These are phyloP conservation scores for Nidularia pulvinata DNA, from an alignment of 768 basidiomycete genomes.

Conservation along the genomic window DNA sequence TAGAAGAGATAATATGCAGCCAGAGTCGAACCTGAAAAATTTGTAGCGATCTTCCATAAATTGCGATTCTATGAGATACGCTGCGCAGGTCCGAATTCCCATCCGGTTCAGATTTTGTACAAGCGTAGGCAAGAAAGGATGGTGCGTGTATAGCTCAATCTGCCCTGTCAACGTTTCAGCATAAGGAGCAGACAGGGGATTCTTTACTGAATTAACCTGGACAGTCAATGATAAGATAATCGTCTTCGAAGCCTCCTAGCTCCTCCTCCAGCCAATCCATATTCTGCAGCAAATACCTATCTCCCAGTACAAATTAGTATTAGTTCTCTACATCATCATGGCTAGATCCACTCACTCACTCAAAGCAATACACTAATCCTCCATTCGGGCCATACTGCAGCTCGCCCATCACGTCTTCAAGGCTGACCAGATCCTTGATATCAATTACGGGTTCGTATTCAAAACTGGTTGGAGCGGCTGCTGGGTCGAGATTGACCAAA, in stretches of 20 bases:
- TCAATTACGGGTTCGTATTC: slow-evolving; percentile 94
- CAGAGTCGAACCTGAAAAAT: slow-evolving; percentile 75
- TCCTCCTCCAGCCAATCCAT: slow-evolving; percentile 99
- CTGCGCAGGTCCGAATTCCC: slow-evolving; percentile 85
- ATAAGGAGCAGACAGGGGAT: neutral
- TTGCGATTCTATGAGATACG: slow-evolving; percentile 95
- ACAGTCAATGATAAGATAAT: slow-evolving; percentile 93
- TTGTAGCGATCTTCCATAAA: slow-evolving; percentile 99
- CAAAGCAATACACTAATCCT: slow-evolving; percentile 97
- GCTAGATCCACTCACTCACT: slow-evolving; percentile 75
- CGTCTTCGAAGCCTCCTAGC: slow-evolving; percentile 92
- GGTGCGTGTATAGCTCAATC: slow-evolving; percentile 98
- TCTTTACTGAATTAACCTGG: slow-evolving; percentile 56
- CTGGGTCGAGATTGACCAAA: slow-evolving; percentile 97
- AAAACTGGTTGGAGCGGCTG: slow-evolving; percentile 83
- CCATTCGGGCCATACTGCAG: slow-evolving; percentile 96
- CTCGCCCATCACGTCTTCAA: slow-evolving; percentile 97
- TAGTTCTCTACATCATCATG: neutral
- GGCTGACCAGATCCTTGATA: slow-evolving; percentile 88
- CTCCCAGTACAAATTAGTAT: neutral
- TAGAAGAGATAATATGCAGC: neutral
- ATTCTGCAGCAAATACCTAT: slow-evolving; percentile 92
- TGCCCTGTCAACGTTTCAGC: slow-evolving; percentile 57
- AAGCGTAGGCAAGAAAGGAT: slow-evolving; percentile 92
- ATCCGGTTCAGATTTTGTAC: slow-evolving; percentile 74